Conservation (phyloP, 2,329 filamentous ascomycete species). For the Epichloe gansuensis region DNA sequence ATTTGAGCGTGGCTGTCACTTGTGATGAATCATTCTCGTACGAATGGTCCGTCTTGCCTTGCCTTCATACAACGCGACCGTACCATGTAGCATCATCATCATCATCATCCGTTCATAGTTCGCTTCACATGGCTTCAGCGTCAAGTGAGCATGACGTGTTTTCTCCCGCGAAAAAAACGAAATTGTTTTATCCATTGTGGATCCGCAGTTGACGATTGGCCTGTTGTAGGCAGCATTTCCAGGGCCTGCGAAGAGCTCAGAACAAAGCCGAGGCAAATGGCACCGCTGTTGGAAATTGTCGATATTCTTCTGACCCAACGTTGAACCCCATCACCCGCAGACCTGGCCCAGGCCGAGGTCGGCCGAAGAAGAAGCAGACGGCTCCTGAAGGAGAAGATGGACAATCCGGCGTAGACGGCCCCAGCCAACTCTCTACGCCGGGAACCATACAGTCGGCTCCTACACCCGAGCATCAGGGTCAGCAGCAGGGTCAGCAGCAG, state of each 20-base stretch:
- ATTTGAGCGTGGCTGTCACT: not conserved
- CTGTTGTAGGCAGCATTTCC: slow-evolving; percentile 43
- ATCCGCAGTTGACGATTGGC: not conserved
- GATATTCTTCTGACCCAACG: slow-evolving; percentile 35
- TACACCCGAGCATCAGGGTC: not conserved
- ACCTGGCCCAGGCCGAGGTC: slow-evolving; percentile 44
- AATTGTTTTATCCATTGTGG: not conserved
- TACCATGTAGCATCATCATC: not conserved
- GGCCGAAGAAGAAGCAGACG: slow-evolving; percentile 32
- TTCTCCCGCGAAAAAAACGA: not conserved
- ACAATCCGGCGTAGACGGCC: not conserved
- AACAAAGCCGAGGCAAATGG: slow-evolving; percentile 37
- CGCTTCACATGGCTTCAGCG: not conserved
- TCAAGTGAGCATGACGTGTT: not conserved
- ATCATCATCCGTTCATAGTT: not conserved
- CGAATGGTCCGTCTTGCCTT: not conserved
- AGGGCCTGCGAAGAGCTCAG: slow-evolving; percentile 43
- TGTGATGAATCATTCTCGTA: not conserved
- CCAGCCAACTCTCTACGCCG: not conserved
- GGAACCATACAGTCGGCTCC: not conserved
- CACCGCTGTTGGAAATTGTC: slow-evolving; percentile 20
- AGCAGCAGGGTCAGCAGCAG: not conserved
- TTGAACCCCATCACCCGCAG: slow-evolving; percentile 48
- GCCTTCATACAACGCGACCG: not conserved
- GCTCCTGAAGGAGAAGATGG: not conserved